Conservation (phyloP, 495 filamentous ascomycete species). For the Wilcoxina mikolae region DNA sequence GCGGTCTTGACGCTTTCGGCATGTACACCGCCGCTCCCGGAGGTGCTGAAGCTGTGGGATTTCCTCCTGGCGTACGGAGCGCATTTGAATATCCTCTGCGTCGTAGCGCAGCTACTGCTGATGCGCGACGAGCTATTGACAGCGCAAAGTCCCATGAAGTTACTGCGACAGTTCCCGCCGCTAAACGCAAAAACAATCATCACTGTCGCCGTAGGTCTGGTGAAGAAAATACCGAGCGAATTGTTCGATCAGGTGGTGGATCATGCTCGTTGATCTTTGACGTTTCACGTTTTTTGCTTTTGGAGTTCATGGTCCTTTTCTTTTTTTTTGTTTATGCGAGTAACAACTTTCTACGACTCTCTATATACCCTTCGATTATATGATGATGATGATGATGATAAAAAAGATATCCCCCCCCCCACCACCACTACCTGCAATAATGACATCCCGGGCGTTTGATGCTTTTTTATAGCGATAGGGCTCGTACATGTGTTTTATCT, state of each 20-base stretch:
- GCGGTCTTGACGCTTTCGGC: conserved; percentile 84
- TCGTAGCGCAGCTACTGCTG: conserved; percentile 86
- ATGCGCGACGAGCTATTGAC: conserved; percentile 70
- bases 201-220: conserved; percentile 57
- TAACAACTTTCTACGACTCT: too few relatives aligned
- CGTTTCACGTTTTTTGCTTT: too few relatives aligned
- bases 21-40: conserved; percentile 89
- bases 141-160: conserved; percentile 81
- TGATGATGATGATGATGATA: too few relatives aligned
- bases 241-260: conserved; percentile 76
- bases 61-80: conserved; percentile 92
- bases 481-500: too few relatives aligned
- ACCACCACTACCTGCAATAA: too few relatives aligned
- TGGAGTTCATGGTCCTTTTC: too few relatives aligned
- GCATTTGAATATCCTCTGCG: conserved; percentile 89
- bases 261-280: conserved; percentile 51
- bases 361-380: too few relatives aligned
- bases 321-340: too few relatives aligned
- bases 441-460: too few relatives aligned
- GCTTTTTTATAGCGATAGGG: too few relatives aligned
- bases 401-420: too few relatives aligned
- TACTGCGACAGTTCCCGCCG: conserved; percentile 76
- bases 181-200: conserved; percentile 72
- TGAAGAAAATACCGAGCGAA: conserved; percentile 73
- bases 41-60: conserved; percentile 93